Base-by-base conservation (phyloP, 1,284 basidiomycete genomes). In the Ustilago bromivora region DNA sequence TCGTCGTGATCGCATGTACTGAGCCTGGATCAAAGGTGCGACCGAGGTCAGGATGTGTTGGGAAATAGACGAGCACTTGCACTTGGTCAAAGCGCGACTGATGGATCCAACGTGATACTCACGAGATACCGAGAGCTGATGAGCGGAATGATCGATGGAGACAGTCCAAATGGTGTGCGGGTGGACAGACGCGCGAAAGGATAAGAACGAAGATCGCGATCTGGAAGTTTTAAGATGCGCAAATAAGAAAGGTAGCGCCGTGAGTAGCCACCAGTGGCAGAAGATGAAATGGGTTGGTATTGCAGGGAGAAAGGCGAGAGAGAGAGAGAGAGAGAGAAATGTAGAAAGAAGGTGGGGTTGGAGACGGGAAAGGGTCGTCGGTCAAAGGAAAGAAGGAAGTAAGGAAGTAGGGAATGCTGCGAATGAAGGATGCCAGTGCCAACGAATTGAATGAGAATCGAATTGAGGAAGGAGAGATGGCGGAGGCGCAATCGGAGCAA, bases 231-330 rank as follows among this genome's bases (percentile, higher is more conserved):
- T 15, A 32, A 59, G 4, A 41, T 23, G 36, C 34, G 41, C 53
- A 43, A 36, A 53, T 34, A 54, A 57, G 58, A 51, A 31, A n/a
- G 28, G 15, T 31, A 35, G 15, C 49, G 38, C 56, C 40, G 34
- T 3, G 38, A 35, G 43, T 38, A 38, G 56, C 52, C 63, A 66
- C 63, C 41, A 47, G 51, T 55, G 52, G 62, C 55, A 53, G 28
- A 38, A 28, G 53, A 53, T 43, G 41, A 47, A 54, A 46, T 38
- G 41, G 28, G 12, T 10, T 62, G 12, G 54, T 51, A 11, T 40
- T 17, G 38, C 15, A 40, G 10, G 38, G 28, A 12, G 28, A 51
- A 8, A 32, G 28, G 28, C 4, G 53, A 55, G 31, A 40, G 47
- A 32, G 47, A 40, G 47, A 51, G 31, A 13, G 49, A 9, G 8